Base-by-base conservation (phyloP, 306 rosid species). In the Fragaria vesca region DNA sequence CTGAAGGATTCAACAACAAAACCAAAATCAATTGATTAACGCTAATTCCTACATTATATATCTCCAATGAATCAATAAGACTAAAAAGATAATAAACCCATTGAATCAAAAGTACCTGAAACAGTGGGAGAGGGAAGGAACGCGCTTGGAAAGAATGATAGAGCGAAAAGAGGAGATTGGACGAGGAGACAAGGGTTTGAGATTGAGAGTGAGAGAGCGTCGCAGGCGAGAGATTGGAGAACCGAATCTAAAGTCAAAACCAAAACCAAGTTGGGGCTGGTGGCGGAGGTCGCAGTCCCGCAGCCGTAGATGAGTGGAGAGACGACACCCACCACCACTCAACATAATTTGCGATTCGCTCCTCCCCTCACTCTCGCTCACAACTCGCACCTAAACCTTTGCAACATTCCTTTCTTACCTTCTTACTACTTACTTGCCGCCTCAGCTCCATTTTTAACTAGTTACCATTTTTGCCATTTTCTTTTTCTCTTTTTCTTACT, bases 221-320 rank as follows among this genome's bases (percentile, higher is more conserved):
- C 87, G 87, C 70, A 80, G 87, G 55, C 26, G 85, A 43, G 71
- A 46, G 58, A 72, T 43, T 55, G 85, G 79, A 66, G 40, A 81
- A 73, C 71, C 86, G 13, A 76, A 79, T 20, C 71, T 85, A n/a
- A 81, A 70, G 30, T 15, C 71, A 32, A 77, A 76, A 13, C 74
- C 87, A 20, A 76, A 76, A 17, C 74, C 87, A 20, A 76, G 78
- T 6, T 28, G 60, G 32, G 32, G 46, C 8, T 9, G 55, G 42
- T 24, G 48, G 54, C 66, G 88, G 75, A 45, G 48, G 79, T 90
- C 83, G 70, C 86, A 88, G n/a, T 84, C 89, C 65, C 90, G 79
- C 13, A 83, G 81, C 77, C 90, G 85, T 15, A 90, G 86, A 75
- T 84, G 96, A 51, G 69, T 77, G 42, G 92, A 86, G 60, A 88